phyloP scores from a whole-genome alignment of 108 stramenopile genomes.

The Fistulifera pelliculosa region DNA sequence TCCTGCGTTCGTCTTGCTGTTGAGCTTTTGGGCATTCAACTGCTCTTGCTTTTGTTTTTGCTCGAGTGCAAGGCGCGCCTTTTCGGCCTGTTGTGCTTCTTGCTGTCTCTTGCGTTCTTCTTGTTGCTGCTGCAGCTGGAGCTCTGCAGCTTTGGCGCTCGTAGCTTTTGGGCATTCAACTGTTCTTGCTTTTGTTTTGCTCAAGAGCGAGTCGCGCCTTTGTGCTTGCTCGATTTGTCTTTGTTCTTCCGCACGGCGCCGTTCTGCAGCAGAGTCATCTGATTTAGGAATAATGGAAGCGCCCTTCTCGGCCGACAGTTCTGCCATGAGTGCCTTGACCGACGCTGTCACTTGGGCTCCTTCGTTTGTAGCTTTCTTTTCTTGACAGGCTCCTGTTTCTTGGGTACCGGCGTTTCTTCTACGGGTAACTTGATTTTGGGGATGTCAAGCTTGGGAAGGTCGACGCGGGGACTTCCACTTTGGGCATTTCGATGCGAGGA shows the following conservation, averaged over 20 bases:
- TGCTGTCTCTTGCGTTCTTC: conserved; percentile 1
- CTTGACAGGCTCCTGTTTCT: conserved; percentile 10
- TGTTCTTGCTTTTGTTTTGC: no score
- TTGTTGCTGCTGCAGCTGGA: not conserved
- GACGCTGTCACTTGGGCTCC: conserved; percentile 14
- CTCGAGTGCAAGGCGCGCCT: no score
- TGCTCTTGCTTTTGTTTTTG: conserved; percentile 6
- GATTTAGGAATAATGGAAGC: conserved; percentile 1
- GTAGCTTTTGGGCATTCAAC: no score
- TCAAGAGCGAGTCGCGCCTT: no score
- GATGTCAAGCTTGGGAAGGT: conserved; percentile 25
- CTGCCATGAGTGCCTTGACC: conserved; percentile 2
- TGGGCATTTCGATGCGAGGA: conserved; percentile 36
- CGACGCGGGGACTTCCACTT: conserved; percentile 24
- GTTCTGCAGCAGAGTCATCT: not conserved
- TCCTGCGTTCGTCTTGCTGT: no score
- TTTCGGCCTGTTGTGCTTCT: no score
- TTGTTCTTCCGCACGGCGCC: not conserved
- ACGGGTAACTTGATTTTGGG: conserved; percentile 2
- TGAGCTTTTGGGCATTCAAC: no score
- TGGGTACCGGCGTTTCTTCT: conserved; percentile 11
- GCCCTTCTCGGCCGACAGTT: conserved; percentile 1
- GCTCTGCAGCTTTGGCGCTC: not conserved
- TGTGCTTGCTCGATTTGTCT: no score
- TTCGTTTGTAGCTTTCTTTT: conserved; percentile 10